Conservation (phyloP, 768 basidiomycete species). For the Suillus bovinus region DNA sequence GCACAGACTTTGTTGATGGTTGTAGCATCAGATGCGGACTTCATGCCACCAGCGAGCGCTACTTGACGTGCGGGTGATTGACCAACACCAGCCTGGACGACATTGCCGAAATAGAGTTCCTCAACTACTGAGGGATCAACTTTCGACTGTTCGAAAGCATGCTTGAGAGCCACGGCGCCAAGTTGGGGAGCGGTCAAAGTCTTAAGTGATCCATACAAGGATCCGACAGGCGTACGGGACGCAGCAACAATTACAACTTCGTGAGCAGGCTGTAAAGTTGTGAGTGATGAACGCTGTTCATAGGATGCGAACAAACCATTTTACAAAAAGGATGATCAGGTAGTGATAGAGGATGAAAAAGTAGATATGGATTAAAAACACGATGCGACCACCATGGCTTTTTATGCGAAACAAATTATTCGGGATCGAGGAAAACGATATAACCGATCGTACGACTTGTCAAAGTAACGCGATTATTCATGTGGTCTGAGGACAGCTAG, state of each 20-base stretch:
- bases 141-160: slow-evolving; percentile 78
- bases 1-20: slow-evolving; percentile 99
- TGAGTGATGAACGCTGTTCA: neutral
- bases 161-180: slow-evolving; percentile 85
- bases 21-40: slow-evolving; percentile 86
- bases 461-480: neutral
- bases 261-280: slow-evolving; percentile 44
- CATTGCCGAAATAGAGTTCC: slow-evolving; percentile 97
- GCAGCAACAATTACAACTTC: slow-evolving; percentile 95
- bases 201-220: slow-evolving; percentile 89
- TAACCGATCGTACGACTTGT: slow-evolving; percentile 3
- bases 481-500: neutral
- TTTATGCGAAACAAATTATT: slow-evolving; percentile 15
- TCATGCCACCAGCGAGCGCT: slow-evolving; percentile 82
- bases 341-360: slow-evolving; percentile 39
- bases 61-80: slow-evolving; percentile 98
- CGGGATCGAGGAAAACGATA: neutral
- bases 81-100: slow-evolving; percentile 95
- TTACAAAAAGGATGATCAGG: slow-evolving; percentile 36
- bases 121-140: slow-evolving; percentile 84
- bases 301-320: slow-evolving; percentile 45
- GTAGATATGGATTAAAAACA: slow-evolving; percentile 40
- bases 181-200: slow-evolving; percentile 89
- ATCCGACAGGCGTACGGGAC: slow-evolving; percentile 91
- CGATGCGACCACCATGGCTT: slow-evolving; percentile 42